A percentile compares a stretch with the other conserved stretches of the same genome.
These are phyloP conservation scores for Mycena vitilis DNA, from an alignment of 768 basidiomycete species.

Conservation along the genomic window DNA sequence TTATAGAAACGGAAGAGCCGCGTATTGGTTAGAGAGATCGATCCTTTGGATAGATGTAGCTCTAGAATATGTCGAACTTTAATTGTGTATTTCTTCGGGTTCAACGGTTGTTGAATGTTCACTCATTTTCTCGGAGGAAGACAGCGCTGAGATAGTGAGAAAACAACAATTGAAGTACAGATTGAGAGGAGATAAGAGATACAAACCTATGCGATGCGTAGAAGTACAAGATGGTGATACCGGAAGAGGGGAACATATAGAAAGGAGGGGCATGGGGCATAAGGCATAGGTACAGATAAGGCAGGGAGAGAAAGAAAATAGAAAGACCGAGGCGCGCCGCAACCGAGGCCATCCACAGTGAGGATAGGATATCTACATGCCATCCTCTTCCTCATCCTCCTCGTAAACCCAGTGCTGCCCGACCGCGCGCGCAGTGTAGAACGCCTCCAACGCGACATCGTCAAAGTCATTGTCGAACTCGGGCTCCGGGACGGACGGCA, in stretches of 20 bases:
- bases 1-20: too few species aligned
- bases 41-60: neutral
- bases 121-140: too few species aligned
- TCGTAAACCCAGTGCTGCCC: constrained; percentile 20
- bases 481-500: constrained; percentile 15
- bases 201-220: neutral
- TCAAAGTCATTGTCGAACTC: constrained; percentile 1
- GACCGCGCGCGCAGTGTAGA: constrained; percentile 9
- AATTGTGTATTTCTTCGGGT: neutral
- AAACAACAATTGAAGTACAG: too few species aligned
- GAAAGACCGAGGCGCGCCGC: neutral
- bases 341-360: too few species aligned
- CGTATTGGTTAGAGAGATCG: too few species aligned
- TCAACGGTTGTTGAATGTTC: neutral
- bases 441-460: constrained; percentile 23
- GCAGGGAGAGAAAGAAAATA: neutral
- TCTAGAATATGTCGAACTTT: neutral
- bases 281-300: neutral
- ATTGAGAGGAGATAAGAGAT: too few species aligned
- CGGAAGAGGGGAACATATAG: neutral
- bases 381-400: constrained; percentile 8
- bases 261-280: neutral
- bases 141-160: too few species aligned
- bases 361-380: neutral
- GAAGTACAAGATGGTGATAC: neutral